Percentiles rank a stretch among this genome's conserved stretches.
phyloP scores from a whole-genome alignment of 495 filamentous ascomycete species.

The Talaromyces proteolyticus region DNA sequence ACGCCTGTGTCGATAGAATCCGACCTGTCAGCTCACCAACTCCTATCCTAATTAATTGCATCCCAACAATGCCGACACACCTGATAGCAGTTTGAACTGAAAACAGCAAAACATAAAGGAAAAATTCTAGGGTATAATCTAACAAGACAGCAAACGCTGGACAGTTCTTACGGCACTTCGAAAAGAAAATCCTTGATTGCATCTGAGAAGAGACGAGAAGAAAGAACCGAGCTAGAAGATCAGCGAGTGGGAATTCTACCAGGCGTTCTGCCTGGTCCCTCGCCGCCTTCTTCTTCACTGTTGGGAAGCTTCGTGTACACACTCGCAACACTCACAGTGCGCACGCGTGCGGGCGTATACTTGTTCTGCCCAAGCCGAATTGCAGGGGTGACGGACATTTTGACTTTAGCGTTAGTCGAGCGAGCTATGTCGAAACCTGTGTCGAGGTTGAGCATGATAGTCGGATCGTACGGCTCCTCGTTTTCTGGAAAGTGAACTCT shows the following conservation, averaged over 20 bases:
- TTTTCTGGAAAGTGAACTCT: constrained; percentile 18
- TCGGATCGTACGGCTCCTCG: constrained; percentile 19
- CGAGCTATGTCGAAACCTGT: neutral
- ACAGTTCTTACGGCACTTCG: too few species aligned
- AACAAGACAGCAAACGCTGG: too few species aligned
- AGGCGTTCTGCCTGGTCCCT: neutral
- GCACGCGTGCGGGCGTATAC: neutral
- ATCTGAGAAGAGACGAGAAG: too few species aligned
- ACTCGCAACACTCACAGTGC: neutral
- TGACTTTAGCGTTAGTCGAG: neutral
- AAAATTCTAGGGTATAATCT: too few species aligned
- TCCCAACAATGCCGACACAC: too few species aligned
- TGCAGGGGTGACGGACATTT: neutral
- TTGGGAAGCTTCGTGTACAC: neutral
- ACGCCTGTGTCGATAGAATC: too few species aligned
- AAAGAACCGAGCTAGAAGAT: neutral
- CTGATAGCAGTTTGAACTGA: too few species aligned
- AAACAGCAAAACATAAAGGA: too few species aligned
- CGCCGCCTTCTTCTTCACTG: neutral
- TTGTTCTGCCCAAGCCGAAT: neutral
- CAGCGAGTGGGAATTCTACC: neutral
- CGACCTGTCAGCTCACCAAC: too few species aligned
- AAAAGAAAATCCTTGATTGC: too few species aligned
- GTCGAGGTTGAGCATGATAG: constrained; percentile 20
- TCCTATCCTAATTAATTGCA: too few species aligned